Evolutionary conservation across 164 flowering plant species (phyloP), one percentile per base, ranked within the genome.

Genomic region (Vitis labrusca): DNA sequence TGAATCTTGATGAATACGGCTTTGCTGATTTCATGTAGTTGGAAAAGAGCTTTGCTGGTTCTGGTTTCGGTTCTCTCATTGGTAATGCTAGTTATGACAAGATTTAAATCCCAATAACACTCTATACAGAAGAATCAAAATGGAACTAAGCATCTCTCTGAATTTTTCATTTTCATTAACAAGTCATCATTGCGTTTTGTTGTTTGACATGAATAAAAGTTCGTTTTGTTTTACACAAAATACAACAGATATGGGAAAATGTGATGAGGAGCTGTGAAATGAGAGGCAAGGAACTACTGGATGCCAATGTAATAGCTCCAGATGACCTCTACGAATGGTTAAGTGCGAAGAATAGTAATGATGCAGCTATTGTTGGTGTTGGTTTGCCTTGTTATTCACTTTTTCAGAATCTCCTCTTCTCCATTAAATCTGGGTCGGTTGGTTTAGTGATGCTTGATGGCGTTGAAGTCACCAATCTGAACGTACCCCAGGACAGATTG

Each of bases 401-500:
- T 58, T 69, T 94, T 64, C 88, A 80, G 23, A 72, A 75, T 59
- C 74, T 94, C n/a, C 73, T 88, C 27, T 6, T 67, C 69, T 91
- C 97, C 56, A 94, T 92, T 50, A 85, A 81, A 74, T 75, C 85
- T 11, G 93, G 93, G 61, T 75, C 94, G 3, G 72, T 47, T 57
- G 98, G 98, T 9, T 16, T 92, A 27, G 10, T 94, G 67, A 68
- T 91, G 68, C 59, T 74, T 54, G 94, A 91, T 74, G 89, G 83
- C 37, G 59, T 84, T 30, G 97, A 89, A 71, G 71, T 94, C 30
- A 94, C 80, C 65, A 74, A 87, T 71, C 70, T 79, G 64, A 94
- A 94, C 53, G 79, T 91, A 68, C 98, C 98, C 2, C 86, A 92
- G 60, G 95, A 88, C 81, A 85, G 85, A 71, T 51, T 94, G 64